Conservation (phyloP, 345 rosid genomes). For the Populus euphratica region DNA sequence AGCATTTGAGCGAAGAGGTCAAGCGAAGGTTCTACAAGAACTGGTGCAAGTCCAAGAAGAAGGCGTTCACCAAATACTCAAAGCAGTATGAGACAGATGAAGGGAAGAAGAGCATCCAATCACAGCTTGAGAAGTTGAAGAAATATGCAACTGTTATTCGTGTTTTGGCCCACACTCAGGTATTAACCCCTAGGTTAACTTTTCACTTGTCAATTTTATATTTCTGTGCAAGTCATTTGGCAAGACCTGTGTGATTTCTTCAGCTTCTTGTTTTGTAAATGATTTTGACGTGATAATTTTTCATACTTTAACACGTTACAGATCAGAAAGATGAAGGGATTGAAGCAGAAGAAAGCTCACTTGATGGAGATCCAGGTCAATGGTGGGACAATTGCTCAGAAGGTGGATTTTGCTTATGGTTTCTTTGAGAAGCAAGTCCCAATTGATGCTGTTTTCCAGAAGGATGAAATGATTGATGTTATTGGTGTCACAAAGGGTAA, state of each 20-base stretch:
- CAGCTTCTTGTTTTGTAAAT: neutral
- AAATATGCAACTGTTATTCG: conserved; percentile 66
- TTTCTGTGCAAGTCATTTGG: neutral
- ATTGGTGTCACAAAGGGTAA: conserved; percentile 89
- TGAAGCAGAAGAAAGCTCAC: conserved; percentile 92
- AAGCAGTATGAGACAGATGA: conserved; percentile 56
- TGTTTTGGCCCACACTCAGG: conserved; percentile 87
- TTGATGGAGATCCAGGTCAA: conserved; percentile 86
- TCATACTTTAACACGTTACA: conserved; percentile 12
- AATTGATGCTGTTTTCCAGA: conserved; percentile 70
- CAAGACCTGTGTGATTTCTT: too few species aligned
- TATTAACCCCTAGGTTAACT: conserved; percentile 1
- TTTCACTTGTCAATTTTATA: neutral
- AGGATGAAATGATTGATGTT: conserved; percentile 83
- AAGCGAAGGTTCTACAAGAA: conserved; percentile 81
- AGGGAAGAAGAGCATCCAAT: conserved; percentile 57
- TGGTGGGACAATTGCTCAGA: conserved; percentile 71
- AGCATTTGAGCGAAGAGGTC: conserved; percentile 79
- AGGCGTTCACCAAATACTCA: conserved; percentile 68
- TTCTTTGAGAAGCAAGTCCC: conserved; percentile 89
- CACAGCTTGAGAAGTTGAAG: conserved; percentile 84
- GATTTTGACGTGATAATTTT: neutral
- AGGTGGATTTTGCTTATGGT: conserved; percentile 69
- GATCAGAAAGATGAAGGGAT: conserved; percentile 86
- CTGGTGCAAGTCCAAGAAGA: conserved; percentile 88